These are phyloP conservation scores for Suillus plorans DNA, from an alignment of 768 basidiomycete species.

Conservation along the genomic window DNA sequence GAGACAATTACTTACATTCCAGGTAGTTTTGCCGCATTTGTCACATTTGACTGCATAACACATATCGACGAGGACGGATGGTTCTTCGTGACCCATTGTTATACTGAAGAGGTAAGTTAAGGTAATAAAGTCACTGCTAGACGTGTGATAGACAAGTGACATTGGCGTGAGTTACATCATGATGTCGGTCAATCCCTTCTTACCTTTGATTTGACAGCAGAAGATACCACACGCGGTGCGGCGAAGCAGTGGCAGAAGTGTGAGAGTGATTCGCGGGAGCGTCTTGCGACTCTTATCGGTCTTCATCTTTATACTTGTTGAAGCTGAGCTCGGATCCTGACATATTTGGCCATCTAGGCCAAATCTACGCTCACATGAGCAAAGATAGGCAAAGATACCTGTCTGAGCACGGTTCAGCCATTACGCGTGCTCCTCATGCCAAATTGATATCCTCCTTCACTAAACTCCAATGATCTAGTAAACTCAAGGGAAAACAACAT, in stretches of 20 bases:
- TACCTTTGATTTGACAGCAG: neutral
- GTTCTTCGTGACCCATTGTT: constrained; percentile 23
- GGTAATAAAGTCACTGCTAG: constrained; percentile 29
- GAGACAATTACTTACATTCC: constrained; percentile 52
- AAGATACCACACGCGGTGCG: neutral
- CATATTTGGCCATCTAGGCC: neutral
- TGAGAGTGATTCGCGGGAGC: constrained; percentile 4
- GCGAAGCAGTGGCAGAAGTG: constrained; percentile 5
- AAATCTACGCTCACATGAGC: neutral
- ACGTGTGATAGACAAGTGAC: constrained; percentile 2
- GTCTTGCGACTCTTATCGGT: neutral
- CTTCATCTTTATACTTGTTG: neutral
- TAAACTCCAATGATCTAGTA: neutral
- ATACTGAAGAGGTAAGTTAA: constrained; percentile 28
- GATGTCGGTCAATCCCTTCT: neutral
- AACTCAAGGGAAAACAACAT: neutral
- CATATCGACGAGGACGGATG: constrained; percentile 42
- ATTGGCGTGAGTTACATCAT: constrained; percentile 4
- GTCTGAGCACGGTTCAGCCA: neutral
- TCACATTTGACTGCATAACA: constrained; percentile 61
- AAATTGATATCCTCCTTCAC: neutral
- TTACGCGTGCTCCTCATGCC: neutral
- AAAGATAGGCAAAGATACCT: neutral
- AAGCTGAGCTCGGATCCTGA: neutral
- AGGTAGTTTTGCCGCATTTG: constrained; percentile 67